Conservation (phyloP, 345 rosid species). For the Aethionema arabicum region DNA sequence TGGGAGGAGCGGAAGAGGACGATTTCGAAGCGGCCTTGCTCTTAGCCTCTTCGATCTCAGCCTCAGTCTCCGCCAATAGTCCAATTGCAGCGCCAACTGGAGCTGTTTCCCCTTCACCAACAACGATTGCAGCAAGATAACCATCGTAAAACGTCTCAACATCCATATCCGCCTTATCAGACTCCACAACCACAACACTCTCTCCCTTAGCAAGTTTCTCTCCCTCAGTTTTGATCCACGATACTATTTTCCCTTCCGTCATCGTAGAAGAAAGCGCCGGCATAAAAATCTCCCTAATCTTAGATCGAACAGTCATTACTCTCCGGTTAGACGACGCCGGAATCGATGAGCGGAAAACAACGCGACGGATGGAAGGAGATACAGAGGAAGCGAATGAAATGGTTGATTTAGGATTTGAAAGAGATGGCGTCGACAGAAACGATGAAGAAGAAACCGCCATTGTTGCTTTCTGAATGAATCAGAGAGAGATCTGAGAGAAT, state of each 20-base stretch:
- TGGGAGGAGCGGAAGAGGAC: constrained; percentile 37
- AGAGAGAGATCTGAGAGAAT: constrained; percentile 26
- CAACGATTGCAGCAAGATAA: constrained; percentile 90
- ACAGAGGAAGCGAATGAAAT: constrained; percentile 45
- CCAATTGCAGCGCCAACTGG: constrained; percentile 91
- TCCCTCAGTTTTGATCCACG: constrained; percentile 94
- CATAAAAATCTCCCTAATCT: constrained; percentile 98
- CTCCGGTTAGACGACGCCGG: constrained; percentile 35
- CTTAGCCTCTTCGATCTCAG: constrained; percentile 83
- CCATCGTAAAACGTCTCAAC: constrained; percentile 95
- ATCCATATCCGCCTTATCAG: constrained; percentile 98
- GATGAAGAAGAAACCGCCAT: constrained; percentile 62
- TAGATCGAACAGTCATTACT: constrained; percentile 53
- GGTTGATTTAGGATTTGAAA: constrained; percentile 40
- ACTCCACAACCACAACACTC: constrained; percentile 94
- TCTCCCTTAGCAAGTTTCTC: constrained; percentile 88
- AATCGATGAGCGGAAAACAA: constrained; percentile 33
- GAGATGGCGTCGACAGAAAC: constrained; percentile 35
- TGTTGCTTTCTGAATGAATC: constrained; percentile 27
- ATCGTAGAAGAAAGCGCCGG: constrained; percentile 98
- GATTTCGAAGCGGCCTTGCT: constrained; percentile 58
- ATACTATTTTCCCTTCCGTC: constrained; percentile 99
- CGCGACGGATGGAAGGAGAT: constrained; percentile 35
- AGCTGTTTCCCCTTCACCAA: constrained; percentile 86
- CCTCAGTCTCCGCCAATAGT: constrained; percentile 81